Evolutionary conservation across 495 filamentous ascomycete genomes (phyloP).

Genomic region (Echria macrotheca): DNA sequence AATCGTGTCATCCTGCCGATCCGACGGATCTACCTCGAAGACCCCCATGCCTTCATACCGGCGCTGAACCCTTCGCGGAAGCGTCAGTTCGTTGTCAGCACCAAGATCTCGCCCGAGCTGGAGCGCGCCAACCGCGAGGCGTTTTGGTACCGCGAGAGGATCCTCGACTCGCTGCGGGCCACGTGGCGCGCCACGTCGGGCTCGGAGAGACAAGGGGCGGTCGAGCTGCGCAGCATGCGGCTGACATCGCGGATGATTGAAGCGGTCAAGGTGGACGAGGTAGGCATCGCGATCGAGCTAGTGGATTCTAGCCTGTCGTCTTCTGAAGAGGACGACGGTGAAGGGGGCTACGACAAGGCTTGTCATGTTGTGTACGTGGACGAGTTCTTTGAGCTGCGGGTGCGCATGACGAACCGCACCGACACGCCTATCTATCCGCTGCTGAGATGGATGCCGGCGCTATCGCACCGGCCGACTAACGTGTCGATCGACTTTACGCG

Average conservation of each 20-base stretch:
- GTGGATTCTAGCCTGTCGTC: constrained; percentile 18
- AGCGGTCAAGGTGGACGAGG: constrained; percentile 72
- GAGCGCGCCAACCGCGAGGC: constrained; percentile 75
- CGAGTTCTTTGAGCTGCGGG: constrained; percentile 62
- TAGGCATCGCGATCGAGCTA: constrained; percentile 61
- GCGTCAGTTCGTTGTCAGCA: constrained; percentile 84
- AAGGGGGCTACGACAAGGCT: background rate
- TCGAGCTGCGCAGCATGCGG: constrained; percentile 70
- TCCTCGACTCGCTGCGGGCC: constrained; percentile 65
- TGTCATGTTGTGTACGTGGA: constrained; percentile 52
- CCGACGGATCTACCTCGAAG: constrained; percentile 66
- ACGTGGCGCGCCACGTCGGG: constrained; percentile 52
- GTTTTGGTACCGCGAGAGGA: constrained; percentile 87
- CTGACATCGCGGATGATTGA: constrained; percentile 77
- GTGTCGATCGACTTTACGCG: constrained; percentile 78
- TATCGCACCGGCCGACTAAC: constrained; percentile 66
- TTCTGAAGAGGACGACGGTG: constrained; percentile 4
- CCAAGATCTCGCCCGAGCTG: constrained; percentile 69
- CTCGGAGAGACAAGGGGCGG: constrained; percentile 55
- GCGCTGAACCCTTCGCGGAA: constrained; percentile 69
- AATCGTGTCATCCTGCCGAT: constrained; percentile 72
- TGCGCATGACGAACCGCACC: constrained; percentile 68
- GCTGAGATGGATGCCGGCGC: constrained; percentile 69
- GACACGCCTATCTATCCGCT: constrained; percentile 61
- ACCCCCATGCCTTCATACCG: constrained; percentile 73